A percentile compares a stretch with the other conserved stretches of the same genome.
Conservation (phyloP, 495 filamentous ascomycete species). For the Amorphotheca resinae region DNA sequence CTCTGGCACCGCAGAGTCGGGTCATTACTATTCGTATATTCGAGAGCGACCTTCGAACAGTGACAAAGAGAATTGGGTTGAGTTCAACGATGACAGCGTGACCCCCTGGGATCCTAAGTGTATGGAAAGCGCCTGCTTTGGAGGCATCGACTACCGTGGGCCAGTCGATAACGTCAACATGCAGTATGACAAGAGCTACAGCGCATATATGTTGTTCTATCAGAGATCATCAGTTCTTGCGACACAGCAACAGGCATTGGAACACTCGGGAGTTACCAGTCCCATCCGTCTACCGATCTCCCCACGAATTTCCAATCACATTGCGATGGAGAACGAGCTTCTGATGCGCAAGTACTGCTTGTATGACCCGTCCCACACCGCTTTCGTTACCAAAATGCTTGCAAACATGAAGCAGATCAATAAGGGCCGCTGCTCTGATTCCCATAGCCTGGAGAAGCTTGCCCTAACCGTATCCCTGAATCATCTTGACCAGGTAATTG, state of each 20-base stretch:
- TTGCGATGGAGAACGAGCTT: conserved; percentile 58
- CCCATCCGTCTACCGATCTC: conserved; percentile 49
- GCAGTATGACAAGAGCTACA: conserved; percentile 56
- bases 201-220: conserved; percentile 98
- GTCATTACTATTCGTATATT: conserved; percentile 95
- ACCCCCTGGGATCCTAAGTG: conserved; percentile 56
- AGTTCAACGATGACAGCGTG: conserved; percentile 87
- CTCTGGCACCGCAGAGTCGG: conserved; percentile 82
- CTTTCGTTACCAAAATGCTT: conserved; percentile 52
- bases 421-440: conserved; percentile 30
- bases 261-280: conserved; percentile 20
- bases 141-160: conserved; percentile 48
- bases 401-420: conserved; percentile 29
- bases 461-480: conserved; percentile 57
- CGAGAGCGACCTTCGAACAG: conserved; percentile 57
- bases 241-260: conserved; percentile 29
- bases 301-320: conserved; percentile 40
- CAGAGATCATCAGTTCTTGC: conserved; percentile 61
- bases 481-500: conserved; percentile 68
- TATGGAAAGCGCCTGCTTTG: conserved; percentile 69
- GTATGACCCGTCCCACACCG: conserved; percentile 58
- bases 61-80: conserved; percentile 54
- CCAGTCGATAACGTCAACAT: conserved; percentile 32
- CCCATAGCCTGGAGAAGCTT: conserved; percentile 43
- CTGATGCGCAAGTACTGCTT: conserved; percentile 71